These are phyloP conservation scores for Boechera stricta DNA, from an alignment of 345 rosid species.

Conservation along the genomic window DNA sequence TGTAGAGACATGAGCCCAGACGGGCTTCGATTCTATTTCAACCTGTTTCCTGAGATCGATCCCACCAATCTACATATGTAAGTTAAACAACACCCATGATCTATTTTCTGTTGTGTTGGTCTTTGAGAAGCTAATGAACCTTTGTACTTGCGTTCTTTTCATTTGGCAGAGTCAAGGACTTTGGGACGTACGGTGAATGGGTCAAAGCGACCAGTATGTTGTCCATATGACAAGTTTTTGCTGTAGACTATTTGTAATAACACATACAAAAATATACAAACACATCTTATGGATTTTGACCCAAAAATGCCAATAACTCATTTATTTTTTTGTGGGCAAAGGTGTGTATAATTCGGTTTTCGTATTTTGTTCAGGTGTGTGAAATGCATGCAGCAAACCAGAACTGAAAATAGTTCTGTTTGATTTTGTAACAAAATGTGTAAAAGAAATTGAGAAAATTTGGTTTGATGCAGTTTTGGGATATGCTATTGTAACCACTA, in stretches of 20 bases:
- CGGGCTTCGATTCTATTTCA: conserved; percentile 82
- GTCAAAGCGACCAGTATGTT: conserved; percentile 45
- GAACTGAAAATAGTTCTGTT: not conserved
- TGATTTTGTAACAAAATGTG: conserved; percentile 1
- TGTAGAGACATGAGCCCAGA: conserved; percentile 92
- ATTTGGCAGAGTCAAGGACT: conserved; percentile 53
- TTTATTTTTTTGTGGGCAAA: conserved; percentile 8
- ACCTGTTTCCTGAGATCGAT: conserved; percentile 75
- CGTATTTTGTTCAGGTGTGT: not conserved
- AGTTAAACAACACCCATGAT: conserved; percentile 37
- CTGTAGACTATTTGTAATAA: conserved; percentile 30
- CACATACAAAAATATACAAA: conserved; percentile 7
- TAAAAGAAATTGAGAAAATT: not conserved
- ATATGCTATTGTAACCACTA: conserved; percentile 11
- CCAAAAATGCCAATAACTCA: not conserved
- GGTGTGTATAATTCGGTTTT: not conserved
- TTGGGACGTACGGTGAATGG: conserved; percentile 59
- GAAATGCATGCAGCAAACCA: not conserved
- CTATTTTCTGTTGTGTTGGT: not conserved
- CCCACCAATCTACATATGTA: conserved; percentile 62
- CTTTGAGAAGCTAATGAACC: conserved; percentile 12
- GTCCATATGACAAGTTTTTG: conserved; percentile 32
- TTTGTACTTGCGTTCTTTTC: conserved; percentile 10
- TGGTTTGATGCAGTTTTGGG: not conserved
- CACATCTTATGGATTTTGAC: conserved; percentile 13